These are phyloP conservation scores for Eucalyptus cloeziana DNA, from an alignment of 345 rosid species.

Conservation along the genomic window DNA sequence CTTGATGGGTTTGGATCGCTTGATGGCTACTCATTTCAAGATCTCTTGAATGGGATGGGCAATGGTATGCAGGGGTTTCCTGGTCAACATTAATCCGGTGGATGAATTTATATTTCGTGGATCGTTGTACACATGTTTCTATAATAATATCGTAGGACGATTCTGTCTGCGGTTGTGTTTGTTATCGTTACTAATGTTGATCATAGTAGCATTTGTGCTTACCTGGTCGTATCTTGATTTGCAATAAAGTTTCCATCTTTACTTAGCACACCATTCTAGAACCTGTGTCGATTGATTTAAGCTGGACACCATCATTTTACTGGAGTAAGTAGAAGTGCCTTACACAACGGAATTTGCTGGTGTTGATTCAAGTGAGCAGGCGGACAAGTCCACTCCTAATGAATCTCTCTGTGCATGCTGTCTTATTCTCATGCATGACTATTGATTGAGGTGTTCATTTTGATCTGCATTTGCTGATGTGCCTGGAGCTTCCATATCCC, in stretches of 20 bases:
- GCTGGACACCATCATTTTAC: not conserved
- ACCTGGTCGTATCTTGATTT: not conserved
- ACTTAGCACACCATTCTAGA: not conserved
- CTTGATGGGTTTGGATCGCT: constrained; percentile 32
- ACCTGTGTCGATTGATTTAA: not conserved
- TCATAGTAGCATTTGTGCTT: not conserved
- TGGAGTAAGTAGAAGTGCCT: not conserved
- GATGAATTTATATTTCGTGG: not conserved
- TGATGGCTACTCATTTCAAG: constrained; percentile 22
- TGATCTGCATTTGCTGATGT: not conserved
- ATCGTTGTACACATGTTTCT: not conserved
- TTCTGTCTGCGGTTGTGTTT: not conserved
- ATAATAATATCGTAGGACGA: not conserved
- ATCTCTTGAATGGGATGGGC: constrained; percentile 8
- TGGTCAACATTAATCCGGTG: not conserved
- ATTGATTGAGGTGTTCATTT: not conserved
- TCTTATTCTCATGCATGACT: not conserved
- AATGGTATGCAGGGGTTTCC: not conserved
- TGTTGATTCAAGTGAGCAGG: not conserved
- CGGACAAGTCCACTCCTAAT: not conserved
- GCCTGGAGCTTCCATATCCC: not conserved
- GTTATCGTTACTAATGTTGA: not conserved
- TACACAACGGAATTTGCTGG: not conserved
- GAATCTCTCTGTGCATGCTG: not conserved
- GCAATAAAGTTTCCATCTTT: not conserved